These are phyloP conservation scores for Plicaturopsis crispa DNA, from an alignment of 768 basidiomycete genomes.

Conservation along the genomic window DNA sequence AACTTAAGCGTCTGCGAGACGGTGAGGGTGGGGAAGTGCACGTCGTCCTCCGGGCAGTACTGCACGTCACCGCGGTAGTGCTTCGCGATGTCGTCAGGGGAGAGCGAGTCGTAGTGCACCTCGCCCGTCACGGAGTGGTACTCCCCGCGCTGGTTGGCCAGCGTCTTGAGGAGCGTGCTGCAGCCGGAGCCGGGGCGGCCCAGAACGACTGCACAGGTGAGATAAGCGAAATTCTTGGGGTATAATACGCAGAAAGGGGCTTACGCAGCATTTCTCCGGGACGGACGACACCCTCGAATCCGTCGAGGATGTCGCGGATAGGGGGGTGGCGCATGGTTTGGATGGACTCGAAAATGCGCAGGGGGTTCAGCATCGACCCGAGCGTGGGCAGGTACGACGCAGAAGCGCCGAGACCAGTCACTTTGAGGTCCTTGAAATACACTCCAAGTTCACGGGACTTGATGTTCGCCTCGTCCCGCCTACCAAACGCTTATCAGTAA, in stretches of 20 bases:
- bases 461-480: constrained; percentile 41
- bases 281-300: constrained; percentile 47
- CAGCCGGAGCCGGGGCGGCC: constrained; percentile 85
- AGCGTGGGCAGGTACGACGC: constrained; percentile 52
- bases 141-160: constrained; percentile 69
- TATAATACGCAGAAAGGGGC: constrained; percentile 22
- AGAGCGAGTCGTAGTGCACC: constrained; percentile 70
- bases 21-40: constrained; percentile 80
- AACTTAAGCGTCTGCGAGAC: constrained; percentile 71
- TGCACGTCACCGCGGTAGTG: constrained; percentile 74
- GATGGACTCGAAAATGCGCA: constrained; percentile 33
- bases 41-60: constrained; percentile 80
- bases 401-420: constrained; percentile 50
- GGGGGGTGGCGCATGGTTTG: constrained; percentile 50
- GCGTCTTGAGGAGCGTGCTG: constrained; percentile 72
- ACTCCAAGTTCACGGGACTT: constrained; percentile 53
- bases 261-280: constrained; percentile 66
- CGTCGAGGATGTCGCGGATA: constrained; percentile 43
- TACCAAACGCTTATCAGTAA: constrained; percentile 14
- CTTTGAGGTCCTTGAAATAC: constrained; percentile 47
- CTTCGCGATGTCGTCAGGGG: constrained; percentile 52
- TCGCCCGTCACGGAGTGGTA: constrained; percentile 64
- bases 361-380: constrained; percentile 53
- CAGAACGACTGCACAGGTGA: constrained; percentile 52
- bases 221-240: background rate